Base-by-base conservation (phyloP, 495 filamentous ascomycete genomes). In the Penicillium roqueforti region DNA sequence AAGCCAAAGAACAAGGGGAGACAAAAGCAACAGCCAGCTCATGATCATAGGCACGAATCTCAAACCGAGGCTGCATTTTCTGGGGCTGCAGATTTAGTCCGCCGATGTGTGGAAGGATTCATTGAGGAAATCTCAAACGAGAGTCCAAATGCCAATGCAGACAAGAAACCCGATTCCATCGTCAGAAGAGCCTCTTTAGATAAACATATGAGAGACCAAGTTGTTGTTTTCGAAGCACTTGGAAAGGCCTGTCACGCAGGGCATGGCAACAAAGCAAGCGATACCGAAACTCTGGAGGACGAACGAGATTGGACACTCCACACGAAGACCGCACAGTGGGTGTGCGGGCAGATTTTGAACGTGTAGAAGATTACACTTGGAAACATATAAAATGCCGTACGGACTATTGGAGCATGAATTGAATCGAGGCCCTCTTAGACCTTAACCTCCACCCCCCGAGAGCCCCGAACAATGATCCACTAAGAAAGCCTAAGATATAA, bases 141-240 rank as follows among this genome's bases (percentile, higher is more conserved):
- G 11, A 41, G 55, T 36, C 38, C 53, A 8, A 8, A 48, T 25
- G 4, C 37, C 41, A 19, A 34, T 14, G 28, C 5, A 46, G 19
- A 4, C 23, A 13, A 14, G 11, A 16, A 19, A 19, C 8, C 8
- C 13, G 8, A 7, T 1, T 25, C 9, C 16, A 16, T 46, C 13
- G 39, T 10, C 20, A 47, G 52, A 38, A 62, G 55, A 36, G 58
- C 71, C 1, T 72, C 69, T 51, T 81, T 91, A 7, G 90, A 95
- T 65, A 79, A 82, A 61, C 73, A 83, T 59, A 80, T 92, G 64
- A 80, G 88, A 65, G 91, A 95, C 68, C 91, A 95, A 60, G 60
- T 95, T 45, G 81, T 92, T 2, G 76, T 93, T 3, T 95, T 92
- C 60, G 88, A 95, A 63, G 86, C 85, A 25, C 70, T 96, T 39